Evolutionary conservation across 2,329 filamentous ascomycete genomes (phyloP), one percentile per base, ranked within the genome.

Genomic region (Epichloe sylvatica): DNA sequence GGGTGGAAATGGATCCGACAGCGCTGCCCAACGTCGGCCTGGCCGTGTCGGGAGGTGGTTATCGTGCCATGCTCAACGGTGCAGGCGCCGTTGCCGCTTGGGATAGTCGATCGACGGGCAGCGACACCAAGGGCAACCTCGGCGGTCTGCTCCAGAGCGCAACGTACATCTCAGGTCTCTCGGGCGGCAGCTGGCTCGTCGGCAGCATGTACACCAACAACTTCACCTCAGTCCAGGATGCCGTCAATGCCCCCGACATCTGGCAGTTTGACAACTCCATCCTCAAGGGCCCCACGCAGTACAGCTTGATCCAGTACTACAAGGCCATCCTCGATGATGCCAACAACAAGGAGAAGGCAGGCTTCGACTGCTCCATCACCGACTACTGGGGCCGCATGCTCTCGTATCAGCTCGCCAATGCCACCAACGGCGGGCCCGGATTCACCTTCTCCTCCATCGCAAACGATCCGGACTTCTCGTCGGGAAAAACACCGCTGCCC

Each of bases 351-450:
- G 58, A 62, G n/a, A 59, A 66, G 23, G 66, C 66, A 8, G 69
- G 68, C 19, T 72, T 65, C 54, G 61, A 71, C 36, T 78, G 77
- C 3, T 84, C 86, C 8, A 74, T 95, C 51, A 95, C 90, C 0
- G 90, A 96, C 68, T 88, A 88, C 64, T 94, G 89, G 84, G 86
- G 86, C 30, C 83, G 89, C 51, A 86, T 86, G 44, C 74, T 95
- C n/a, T 83, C 83, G 1, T 94, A 84, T 66, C 89, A 95, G 67
- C 76, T 95, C 45, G 77, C 95, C 62, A 85, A 91, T 61, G 84
- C 78, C 5, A 75, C 74, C 1, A 68, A 85, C 53, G 90, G 89
- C 38, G 89, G 86, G 0, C 79, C 83, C 13, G 73, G 71, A 13
- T 89, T 84, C 60, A 95, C 89, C 4, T 94, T 83, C 70, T 94